A percentile compares a stretch with the other conserved stretches of the same genome.
Conservation (phyloP, 1,139 yeast species). For the Magnusiomyces sp. region DNA sequence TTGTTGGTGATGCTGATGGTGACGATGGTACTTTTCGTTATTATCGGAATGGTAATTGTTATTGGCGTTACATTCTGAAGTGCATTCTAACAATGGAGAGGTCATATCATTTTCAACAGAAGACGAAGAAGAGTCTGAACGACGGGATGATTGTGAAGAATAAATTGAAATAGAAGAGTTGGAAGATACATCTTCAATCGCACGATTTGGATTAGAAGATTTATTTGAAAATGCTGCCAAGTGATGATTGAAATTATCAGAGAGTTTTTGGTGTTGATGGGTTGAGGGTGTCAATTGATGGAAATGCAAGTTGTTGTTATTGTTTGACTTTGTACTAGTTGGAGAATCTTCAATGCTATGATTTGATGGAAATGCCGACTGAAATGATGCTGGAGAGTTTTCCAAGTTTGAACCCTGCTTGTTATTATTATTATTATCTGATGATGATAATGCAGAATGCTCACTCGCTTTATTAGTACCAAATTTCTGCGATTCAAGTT, state of each 20-base stretch:
- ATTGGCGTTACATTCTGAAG: not conserved
- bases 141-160: slow-evolving; percentile 11
- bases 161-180: slow-evolving; percentile 9
- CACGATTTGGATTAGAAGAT: not conserved
- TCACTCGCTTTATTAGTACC: no score
- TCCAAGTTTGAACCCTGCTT: no score
- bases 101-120: not conserved
- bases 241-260: no score
- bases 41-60: not conserved
- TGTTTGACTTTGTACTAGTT: not conserved
- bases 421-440: no score
- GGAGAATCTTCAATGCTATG: not conserved
- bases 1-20: not conserved
- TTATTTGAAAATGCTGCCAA: no score
- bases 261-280: slow-evolving; percentile 2
- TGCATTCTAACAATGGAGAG: not conserved
- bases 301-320: not conserved
- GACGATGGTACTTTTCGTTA: not conserved
- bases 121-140: slow-evolving; percentile 7
- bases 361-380: not conserved
- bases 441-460: no score
- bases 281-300: not conserved
- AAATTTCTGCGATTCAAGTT: no score
- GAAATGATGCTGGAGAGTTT: no score
- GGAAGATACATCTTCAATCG: slow-evolving; percentile 7